These are phyloP conservation scores for Acorus gramineus DNA, from an alignment of 106 monocot species.

Conservation along the genomic window DNA sequence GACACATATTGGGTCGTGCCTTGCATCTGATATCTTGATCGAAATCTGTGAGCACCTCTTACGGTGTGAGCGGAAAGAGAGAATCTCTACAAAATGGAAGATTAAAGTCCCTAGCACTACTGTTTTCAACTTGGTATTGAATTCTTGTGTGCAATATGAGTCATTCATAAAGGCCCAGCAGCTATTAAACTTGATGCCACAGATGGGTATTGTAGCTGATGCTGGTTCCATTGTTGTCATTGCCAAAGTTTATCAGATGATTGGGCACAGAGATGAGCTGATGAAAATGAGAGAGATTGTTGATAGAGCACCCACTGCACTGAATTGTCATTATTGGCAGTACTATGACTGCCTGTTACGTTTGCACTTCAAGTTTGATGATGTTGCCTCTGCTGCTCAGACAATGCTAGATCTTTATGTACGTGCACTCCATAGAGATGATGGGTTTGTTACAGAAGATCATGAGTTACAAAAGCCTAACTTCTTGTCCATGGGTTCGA, in stretches of 20 bases:
- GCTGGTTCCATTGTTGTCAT: conserved; percentile 47
- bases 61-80: conserved; percentile 3
- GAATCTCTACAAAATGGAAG: conserved; percentile 12
- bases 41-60: conserved; percentile 53
- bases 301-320: conserved; percentile 22
- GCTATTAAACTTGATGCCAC: conserved; percentile 52
- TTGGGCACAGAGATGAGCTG: conserved; percentile 56
- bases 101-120: conserved; percentile 29
- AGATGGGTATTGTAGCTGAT: conserved; percentile 46
- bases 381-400: conserved; percentile 59
- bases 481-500: conserved; percentile 53
- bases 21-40: conserved; percentile 56
- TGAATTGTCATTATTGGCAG: conserved; percentile 30
- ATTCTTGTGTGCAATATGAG: conserved; percentile 39
- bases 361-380: conserved; percentile 79
- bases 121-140: conserved; percentile 70
- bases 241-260: conserved; percentile 48
- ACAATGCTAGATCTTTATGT: conserved; percentile 44
- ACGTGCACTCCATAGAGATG: conserved; percentile 5
- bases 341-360: conserved; percentile 69
- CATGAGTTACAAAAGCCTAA: conserved; percentile 19
- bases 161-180: conserved; percentile 40
- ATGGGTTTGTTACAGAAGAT: background rate
- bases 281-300: conserved; percentile 42
- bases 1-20: conserved; percentile 52